phyloP scores from a whole-genome alignment of 1,284 basidiomycete species.

The Cutaneotrichosporon mucoides region DNA sequence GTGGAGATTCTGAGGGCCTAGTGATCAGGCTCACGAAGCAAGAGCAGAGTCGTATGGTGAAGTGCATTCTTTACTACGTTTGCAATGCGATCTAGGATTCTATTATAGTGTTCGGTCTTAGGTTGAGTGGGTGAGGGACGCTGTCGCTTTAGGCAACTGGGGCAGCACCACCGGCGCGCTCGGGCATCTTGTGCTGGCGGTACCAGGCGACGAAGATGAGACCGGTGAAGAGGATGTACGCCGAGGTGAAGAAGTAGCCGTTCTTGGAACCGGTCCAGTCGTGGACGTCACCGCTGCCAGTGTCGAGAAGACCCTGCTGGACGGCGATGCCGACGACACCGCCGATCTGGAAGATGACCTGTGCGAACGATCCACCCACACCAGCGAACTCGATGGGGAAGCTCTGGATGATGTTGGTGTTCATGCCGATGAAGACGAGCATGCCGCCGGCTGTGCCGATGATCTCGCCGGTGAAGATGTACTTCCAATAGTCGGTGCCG shows the following conservation, averaged over 20 bases:
- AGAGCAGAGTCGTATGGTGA: no score
- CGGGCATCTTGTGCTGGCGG: slow-evolving; percentile 30
- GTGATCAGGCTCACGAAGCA: no score
- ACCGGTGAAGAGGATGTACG: slow-evolving; percentile 36
- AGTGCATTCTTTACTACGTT: no score
- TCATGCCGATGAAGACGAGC: slow-evolving; percentile 45
- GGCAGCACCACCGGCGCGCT: neutral
- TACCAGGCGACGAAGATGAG: slow-evolving; percentile 37
- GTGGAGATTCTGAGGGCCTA: no score
- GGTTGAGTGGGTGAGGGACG: no score
- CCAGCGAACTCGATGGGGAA: slow-evolving; percentile 41
- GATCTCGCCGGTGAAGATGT: slow-evolving; percentile 40
- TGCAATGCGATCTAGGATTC: no score
- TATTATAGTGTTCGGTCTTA: no score
- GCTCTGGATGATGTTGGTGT: slow-evolving; percentile 37
- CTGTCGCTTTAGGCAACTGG: neutral
- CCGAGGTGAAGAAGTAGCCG: slow-evolving; percentile 40
- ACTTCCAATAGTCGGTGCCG: slow-evolving; percentile 44
- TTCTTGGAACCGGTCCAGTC: slow-evolving; percentile 41
- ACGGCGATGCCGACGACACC: slow-evolving; percentile 45
- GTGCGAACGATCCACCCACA: slow-evolving; percentile 38
- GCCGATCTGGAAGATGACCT: slow-evolving; percentile 47
- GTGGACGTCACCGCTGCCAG: slow-evolving; percentile 28
- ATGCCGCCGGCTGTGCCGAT: slow-evolving; percentile 42
- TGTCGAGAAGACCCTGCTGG: slow-evolving; percentile 36